phyloP scores from a whole-genome alignment of 2,329 filamentous ascomycete genomes.

The Phialophora tarda region DNA sequence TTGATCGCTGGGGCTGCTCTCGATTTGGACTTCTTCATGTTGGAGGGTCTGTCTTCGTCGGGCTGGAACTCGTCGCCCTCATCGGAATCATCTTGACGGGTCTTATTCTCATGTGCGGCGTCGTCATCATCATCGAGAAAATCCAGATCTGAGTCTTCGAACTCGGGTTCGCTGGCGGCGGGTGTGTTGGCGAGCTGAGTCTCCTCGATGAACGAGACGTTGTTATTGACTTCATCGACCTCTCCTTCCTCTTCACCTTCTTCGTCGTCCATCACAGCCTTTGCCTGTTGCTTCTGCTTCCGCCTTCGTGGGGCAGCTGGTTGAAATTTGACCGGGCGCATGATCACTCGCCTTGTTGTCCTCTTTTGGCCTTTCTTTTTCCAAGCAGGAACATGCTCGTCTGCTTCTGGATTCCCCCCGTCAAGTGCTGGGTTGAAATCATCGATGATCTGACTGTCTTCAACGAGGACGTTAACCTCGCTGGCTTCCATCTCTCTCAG shows the following conservation, averaged over 20 bases:
- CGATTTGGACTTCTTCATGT: constrained; percentile 4
- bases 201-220: constrained; percentile 24
- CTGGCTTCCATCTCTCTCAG: constrained; percentile 51
- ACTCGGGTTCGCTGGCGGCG: background rate
- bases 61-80: constrained; percentile 19
- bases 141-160: constrained; percentile 18
- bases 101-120: constrained; percentile 17
- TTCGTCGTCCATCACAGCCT: constrained; percentile 34
- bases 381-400: constrained; percentile 38
- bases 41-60: constrained; percentile 3
- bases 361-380: constrained; percentile 59
- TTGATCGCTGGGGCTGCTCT: background rate
- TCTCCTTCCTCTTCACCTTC: constrained; percentile 33
- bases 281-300: constrained; percentile 41
- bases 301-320: constrained; percentile 30
- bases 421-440: constrained; percentile 24
- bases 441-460: constrained; percentile 46
- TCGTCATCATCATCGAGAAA: constrained; percentile 23
- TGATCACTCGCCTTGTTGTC: constrained; percentile 52
- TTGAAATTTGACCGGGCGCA: constrained; percentile 47
- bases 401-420: constrained; percentile 24
- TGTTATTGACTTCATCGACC: constrained; percentile 9
- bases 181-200: constrained; percentile 24
- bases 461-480: constrained; percentile 43
- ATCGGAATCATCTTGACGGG: background rate